phyloP scores from a whole-genome alignment of 306 rosid genomes.

The Pterocarpus santalinus region DNA sequence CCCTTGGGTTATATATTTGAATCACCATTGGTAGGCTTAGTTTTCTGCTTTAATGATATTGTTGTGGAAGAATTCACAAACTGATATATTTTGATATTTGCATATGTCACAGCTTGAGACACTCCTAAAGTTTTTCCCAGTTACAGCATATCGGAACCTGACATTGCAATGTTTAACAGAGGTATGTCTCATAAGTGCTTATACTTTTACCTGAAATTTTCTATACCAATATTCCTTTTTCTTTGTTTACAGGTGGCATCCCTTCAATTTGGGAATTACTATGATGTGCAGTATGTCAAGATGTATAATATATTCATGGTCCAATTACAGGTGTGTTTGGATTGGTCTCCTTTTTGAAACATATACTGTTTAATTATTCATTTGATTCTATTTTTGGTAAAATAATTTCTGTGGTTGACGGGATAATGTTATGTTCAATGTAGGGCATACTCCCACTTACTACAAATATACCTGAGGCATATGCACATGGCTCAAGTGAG shows the following conservation, averaged over 20 bases:
- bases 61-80: conserved; percentile 19
- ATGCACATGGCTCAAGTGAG: conserved; percentile 83
- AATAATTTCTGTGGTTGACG: conserved; percentile 28
- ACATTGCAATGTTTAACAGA: conserved; percentile 93
- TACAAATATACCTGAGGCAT: conserved; percentile 92
- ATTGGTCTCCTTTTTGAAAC: not conserved
- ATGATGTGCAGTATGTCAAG: conserved; percentile 80
- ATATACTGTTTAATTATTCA: not conserved
- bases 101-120: conserved; percentile 82
- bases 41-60: conserved; percentile 32
- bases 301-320: conserved; percentile 91
- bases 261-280: conserved; percentile 81
- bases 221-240: not conserved
- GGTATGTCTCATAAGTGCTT: conserved; percentile 55
- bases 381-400: conserved; percentile 1
- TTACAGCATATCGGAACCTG: conserved; percentile 87
- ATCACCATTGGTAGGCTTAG: conserved; percentile 80
- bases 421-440: conserved; percentile 16
- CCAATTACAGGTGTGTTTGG: conserved; percentile 82
- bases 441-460: conserved; percentile 79
- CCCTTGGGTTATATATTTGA: conserved; percentile 98
- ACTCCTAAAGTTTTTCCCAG: conserved; percentile 85
- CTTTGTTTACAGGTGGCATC: conserved; percentile 80
- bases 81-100: conserved; percentile 33
- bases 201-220: conserved; percentile 8